Evolutionary conservation across 2,329 filamentous ascomycete species (phyloP).

Genomic region (Eutypa lata): DNA sequence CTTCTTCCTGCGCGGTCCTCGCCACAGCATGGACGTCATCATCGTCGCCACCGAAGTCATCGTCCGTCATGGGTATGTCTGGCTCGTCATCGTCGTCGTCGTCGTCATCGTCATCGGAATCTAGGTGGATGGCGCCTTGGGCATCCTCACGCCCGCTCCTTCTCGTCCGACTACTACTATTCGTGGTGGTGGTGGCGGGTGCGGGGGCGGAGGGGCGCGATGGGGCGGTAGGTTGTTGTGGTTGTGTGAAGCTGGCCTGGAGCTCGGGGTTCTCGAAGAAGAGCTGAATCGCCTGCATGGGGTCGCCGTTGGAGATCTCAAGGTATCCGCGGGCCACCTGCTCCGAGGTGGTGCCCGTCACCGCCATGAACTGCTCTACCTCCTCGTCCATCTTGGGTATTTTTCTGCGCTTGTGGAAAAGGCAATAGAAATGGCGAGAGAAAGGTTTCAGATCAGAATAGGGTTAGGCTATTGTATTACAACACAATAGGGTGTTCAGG

Average conservation of each 20-base stretch:
- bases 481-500: neutral
- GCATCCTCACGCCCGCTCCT: conserved; percentile 47
- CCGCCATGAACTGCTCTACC: conserved; percentile 73
- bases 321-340: conserved; percentile 80
- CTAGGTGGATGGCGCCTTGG: conserved; percentile 67
- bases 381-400: conserved; percentile 61
- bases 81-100: too few relatives aligned
- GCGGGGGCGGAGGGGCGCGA: conserved; percentile 31
- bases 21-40: conserved; percentile 40
- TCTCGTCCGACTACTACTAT: conserved; percentile 8
- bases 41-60: conserved; percentile 31
- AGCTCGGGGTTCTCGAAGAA: conserved; percentile 87
- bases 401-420: neutral
- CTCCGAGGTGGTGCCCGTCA: conserved; percentile 69
- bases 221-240: conserved; percentile 31
- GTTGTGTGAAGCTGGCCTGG: conserved; percentile 44
- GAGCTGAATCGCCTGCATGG: conserved; percentile 82
- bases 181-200: conserved; percentile 13
- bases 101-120: too few relatives aligned
- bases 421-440: neutral
- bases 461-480: too few relatives aligned
- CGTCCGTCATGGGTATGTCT: conserved; percentile 40
- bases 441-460: too few relatives aligned
- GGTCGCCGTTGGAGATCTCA: conserved; percentile 76
- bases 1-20: conserved; percentile 63